Evolutionary conservation across 768 basidiomycete species (phyloP).

Genomic region (Pholiota molesta): DNA sequence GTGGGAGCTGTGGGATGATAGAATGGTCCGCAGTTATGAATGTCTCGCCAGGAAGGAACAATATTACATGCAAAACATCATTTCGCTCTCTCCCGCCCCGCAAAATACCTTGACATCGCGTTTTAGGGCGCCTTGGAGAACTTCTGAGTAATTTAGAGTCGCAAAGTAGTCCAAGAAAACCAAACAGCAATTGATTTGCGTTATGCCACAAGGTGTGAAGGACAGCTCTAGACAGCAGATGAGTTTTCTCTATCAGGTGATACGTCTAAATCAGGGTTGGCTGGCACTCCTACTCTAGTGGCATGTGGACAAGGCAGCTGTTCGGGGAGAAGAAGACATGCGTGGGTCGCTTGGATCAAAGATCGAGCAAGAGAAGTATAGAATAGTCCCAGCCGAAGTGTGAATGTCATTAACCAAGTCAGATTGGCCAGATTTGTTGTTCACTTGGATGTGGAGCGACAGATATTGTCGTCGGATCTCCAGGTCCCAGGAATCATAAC

Average conservation of each 20-base stretch:
- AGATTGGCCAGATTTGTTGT: not conserved
- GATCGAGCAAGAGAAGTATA: not conserved
- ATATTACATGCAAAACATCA: slow-evolving; percentile 5
- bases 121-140: not conserved
- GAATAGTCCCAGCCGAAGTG: not conserved
- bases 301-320: not conserved
- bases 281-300: not conserved
- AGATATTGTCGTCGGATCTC: not conserved
- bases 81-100: not conserved
- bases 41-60: slow-evolving; percentile 1
- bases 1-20: slow-evolving; percentile 6
- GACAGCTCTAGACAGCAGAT: not conserved
- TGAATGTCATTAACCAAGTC: not conserved
- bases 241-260: not conserved
- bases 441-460: not conserved
- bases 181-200: too few species aligned
- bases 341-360: not conserved
- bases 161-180: not conserved
- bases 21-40: slow-evolving; percentile 9
- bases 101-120: not conserved
- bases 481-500: not conserved
- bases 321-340: not conserved
- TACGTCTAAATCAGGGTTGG: not conserved
- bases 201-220: not conserved
- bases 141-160: not conserved